These are phyloP conservation scores for Tulasnella sp. DNA, from an alignment of 768 basidiomycete species.

Conservation along the genomic window DNA sequence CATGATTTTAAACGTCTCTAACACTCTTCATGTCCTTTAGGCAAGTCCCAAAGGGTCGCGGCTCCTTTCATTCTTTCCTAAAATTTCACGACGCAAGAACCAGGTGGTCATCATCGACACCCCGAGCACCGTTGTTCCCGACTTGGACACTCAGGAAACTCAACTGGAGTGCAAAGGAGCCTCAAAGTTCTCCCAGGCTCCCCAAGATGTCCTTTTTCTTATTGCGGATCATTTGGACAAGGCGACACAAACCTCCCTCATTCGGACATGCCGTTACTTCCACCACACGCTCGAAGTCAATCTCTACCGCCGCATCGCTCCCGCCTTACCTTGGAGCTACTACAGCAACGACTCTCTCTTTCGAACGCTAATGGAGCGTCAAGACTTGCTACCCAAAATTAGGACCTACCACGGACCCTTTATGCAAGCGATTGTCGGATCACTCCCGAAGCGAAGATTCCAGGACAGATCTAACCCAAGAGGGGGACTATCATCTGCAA, in stretches of 20 bases:
- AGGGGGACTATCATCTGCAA: background rate
- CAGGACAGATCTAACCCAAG: background rate
- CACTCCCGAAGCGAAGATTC: background rate
- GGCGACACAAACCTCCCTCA: background rate
- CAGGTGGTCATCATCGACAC: too few relatives aligned
- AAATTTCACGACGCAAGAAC: too few relatives aligned
- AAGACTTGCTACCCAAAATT: background rate
- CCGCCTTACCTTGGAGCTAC: background rate
- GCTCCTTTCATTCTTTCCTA: too few relatives aligned
- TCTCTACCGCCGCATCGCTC: background rate
- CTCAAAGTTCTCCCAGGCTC: background rate
- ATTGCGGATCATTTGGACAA: background rate
- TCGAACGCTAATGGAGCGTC: background rate
- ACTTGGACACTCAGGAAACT: too few relatives aligned
- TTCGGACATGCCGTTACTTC: background rate
- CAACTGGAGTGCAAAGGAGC: background rate
- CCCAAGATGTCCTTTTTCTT: background rate
- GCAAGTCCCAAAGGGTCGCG: too few relatives aligned
- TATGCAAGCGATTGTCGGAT: background rate
- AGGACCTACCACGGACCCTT: background rate
- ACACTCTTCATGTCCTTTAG: too few relatives aligned
- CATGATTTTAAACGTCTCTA: too few relatives aligned
- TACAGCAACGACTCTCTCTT: background rate
- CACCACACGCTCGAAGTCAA: background rate
- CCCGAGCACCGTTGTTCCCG: too few relatives aligned